phyloP scores from a whole-genome alignment of 1,139 yeast genomes.

The Candida pseudocylindracea region DNA sequence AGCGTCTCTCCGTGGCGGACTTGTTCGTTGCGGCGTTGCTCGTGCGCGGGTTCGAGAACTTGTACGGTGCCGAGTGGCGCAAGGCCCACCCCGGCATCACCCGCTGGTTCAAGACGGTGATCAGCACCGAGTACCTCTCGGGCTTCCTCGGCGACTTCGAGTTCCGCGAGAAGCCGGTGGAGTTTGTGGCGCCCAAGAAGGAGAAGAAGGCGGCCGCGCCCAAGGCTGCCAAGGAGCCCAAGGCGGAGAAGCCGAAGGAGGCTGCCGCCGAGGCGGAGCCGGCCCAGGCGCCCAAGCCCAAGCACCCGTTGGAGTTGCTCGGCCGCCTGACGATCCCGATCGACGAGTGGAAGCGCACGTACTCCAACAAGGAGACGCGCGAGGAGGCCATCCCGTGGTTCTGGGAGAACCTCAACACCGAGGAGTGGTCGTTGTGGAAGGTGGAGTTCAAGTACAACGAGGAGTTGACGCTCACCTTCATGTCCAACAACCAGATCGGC shows the following conservation, averaged over 20 bases:
- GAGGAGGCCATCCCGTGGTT: constrained; percentile 90
- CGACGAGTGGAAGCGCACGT: constrained; percentile 93
- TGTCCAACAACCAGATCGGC: constrained; percentile 96
- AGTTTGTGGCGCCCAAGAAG: constrained; percentile 62
- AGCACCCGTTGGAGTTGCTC: constrained; percentile 79
- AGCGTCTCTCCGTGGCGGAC: constrained; percentile 76
- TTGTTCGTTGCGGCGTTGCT: constrained; percentile 36
- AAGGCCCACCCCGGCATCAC: constrained; percentile 45
- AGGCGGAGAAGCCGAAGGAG: constrained; percentile 6
- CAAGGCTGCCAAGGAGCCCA: constrained; percentile 7
- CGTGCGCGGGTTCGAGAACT: constrained; percentile 39
- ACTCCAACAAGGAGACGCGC: constrained; percentile 97
- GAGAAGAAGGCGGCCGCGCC: constrained; percentile 21
- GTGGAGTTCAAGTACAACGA: constrained; percentile 96
- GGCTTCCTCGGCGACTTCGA: constrained; percentile 17
- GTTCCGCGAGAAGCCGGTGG: constrained; percentile 44
- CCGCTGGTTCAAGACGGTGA: constrained; percentile 74
- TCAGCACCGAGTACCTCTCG: not conserved
- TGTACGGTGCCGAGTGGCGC: constrained; percentile 68
- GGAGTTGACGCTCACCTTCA: constrained; percentile 88
- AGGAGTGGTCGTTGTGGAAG: constrained; percentile 90
- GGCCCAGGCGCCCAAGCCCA: constrained; percentile 39
- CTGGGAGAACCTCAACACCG: constrained; percentile 79
- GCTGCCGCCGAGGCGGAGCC: constrained; percentile 13
- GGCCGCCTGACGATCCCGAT: constrained; percentile 53